Evolutionary conservation across 306 rosid genomes (phyloP), one percentile per base, ranked within the genome.

Genomic region (Rosa persica): DNA sequence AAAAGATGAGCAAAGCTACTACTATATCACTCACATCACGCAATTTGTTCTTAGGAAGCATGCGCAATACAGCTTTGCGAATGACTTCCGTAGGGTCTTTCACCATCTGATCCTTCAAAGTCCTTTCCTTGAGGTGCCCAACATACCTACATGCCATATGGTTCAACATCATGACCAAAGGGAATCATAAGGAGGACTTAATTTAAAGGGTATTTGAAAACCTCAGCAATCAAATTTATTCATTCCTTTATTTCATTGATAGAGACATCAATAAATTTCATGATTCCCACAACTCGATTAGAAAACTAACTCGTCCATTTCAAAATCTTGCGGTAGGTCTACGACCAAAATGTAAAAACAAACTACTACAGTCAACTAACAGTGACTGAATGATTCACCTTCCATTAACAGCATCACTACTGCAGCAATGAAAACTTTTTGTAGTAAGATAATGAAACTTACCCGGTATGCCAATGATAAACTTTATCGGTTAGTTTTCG

Each of bases 391-490:
- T 17, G 5, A 77, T 49, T 72, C 77, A 49, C 67, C 61, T 40
- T 62, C 55, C 51, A 70, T 44, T 43, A 67, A 77, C 48, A 61
- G 62, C 72, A 62, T 25, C 58, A 67, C 72, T 52, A 66, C 74
- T 78, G 49, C 27, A 64, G 19, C 72, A 44, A 77, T 54, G 66
- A 60, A 76, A 38, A 76, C 38, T 22, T 47, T 74, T 39, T 58
- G 16, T 61, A 73, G 19, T 27, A 47, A 65, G 54, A 46, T 12
- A 20, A 3, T 12, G 6, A 40, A n/a, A 88, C 85, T 86, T 87
- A 76, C 98, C 98, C 98, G 36, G 98, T 92, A 88, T 95, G 98
- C 98, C 98, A 94, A 76, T 85, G 83, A 88, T 92, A 92, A 81
- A 91, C 75, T 88, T 95, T 95, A 83, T 95, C 79, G 23, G 92